Conservation (phyloP, 371 early-diverging fungal genomes). For the Dinochytrium kinnereticum region DNA sequence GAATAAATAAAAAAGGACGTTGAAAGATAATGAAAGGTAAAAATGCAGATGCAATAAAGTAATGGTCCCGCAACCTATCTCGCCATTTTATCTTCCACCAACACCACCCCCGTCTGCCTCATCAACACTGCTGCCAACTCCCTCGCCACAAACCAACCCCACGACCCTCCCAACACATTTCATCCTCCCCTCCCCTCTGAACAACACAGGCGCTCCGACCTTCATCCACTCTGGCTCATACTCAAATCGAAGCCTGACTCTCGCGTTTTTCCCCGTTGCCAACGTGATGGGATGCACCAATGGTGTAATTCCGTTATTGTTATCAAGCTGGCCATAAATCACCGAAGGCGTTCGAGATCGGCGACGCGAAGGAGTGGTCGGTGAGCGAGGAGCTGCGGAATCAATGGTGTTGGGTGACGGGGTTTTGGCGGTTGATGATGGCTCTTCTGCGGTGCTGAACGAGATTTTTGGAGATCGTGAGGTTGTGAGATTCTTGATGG, state of each 20-base stretch:
- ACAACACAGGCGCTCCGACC: slow-evolving; percentile 43
- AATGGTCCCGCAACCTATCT: too few relatives aligned
- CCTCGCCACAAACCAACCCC: too few relatives aligned
- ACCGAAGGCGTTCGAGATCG: slow-evolving; percentile 11
- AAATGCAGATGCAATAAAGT: too few relatives aligned
- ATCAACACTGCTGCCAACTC: too few relatives aligned
- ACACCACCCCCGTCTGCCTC: background rate
- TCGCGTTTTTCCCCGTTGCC: slow-evolving; percentile 10
- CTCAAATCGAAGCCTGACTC: slow-evolving; percentile 44
- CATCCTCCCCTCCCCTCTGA: slow-evolving; percentile 47
- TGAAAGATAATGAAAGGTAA: too few relatives aligned
- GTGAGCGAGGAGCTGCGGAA: background rate
- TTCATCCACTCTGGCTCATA: slow-evolving; percentile 50
- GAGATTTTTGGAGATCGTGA: too few relatives aligned
- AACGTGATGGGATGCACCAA: background rate
- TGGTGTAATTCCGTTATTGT: background rate
- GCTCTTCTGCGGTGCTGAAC: too few relatives aligned
- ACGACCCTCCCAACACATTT: slow-evolving; percentile 55
- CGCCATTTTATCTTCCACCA: too few relatives aligned
- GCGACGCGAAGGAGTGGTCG: background rate
- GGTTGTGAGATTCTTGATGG: too few relatives aligned
- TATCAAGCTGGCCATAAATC: background rate
- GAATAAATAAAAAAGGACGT: too few relatives aligned
- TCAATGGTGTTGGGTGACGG: too few relatives aligned
- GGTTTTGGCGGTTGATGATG: too few relatives aligned